Base-by-base conservation (phyloP, 1,139 yeast species). In the Groenewaldozyma sp. region DNA sequence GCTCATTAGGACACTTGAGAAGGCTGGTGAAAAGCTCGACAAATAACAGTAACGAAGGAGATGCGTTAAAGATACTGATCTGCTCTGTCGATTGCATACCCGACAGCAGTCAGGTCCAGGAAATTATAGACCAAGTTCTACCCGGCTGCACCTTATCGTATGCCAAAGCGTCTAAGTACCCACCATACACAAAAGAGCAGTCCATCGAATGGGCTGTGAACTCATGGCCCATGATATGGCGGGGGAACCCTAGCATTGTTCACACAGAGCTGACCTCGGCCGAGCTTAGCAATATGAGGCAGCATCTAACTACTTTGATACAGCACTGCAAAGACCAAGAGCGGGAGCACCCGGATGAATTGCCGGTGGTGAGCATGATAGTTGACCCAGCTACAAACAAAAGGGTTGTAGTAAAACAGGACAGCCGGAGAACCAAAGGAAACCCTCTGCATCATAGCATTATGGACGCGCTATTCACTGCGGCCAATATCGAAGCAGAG, bases 211-310 rank as follows among this genome's bases (percentile, higher is more conserved):
- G 95, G 96, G 71, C 88, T 1, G 45, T 55, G 1, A 46, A 58
- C 26, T 74, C 73, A 46, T 91, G 98, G 98, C 97, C 97, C 0
- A 63, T 84, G 44, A 69, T 86, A 26, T 91, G 97, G 97, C 78
- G 87, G 50, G 97, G 97, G 0, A 84, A 88, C 53, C 94, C 95
- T 0, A 71, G 80, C 47, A 80, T 82, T 39, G 91, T 84, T 53
- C 76, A 76, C 34, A 64, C 86, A 19, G 73, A 74, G 35, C 69
- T 75, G 37, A 62, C 73, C 24, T 53, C 58, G 13, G 62, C 78
- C 38, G 74, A 82, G 47, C 64, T 76, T 36, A 60, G 52, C 0
- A 56, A 56, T 24, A 77, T 74, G 35, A 55, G 54, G 31, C 40
- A 49, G 4, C 64, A 73, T 53, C 61, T 81, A n/a, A 41, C 48